phyloP scores from a whole-genome alignment of 495 filamentous ascomycete genomes.

The Mytilinidion resinicola region DNA sequence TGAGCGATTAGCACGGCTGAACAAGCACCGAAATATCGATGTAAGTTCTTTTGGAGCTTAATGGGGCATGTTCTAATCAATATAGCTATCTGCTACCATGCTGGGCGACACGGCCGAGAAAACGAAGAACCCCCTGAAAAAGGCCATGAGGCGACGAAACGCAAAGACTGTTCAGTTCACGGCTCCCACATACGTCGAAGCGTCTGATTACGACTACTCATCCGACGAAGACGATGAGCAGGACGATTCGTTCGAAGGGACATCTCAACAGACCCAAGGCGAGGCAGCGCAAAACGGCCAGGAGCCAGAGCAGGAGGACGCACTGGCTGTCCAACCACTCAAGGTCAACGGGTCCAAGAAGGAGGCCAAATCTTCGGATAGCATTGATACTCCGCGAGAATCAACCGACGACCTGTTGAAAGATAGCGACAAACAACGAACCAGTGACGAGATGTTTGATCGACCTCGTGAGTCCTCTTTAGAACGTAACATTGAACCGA shows the following conservation, averaged over 20 bases:
- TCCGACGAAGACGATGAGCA: slow-evolving; percentile 76
- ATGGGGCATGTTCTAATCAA: background rate
- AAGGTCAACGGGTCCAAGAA: slow-evolving; percentile 28
- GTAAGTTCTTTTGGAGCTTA: slow-evolving; percentile 45
- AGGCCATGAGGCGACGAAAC: slow-evolving; percentile 81
- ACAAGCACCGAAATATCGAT: slow-evolving; percentile 98
- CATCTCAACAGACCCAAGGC: slow-evolving; percentile 37
- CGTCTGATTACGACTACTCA: slow-evolving; percentile 84
- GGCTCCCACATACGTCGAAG: slow-evolving; percentile 80
- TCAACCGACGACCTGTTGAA: slow-evolving; percentile 16
- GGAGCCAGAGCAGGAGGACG: slow-evolving; percentile 27
- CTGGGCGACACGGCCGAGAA: slow-evolving; percentile 86
- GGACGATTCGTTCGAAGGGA: slow-evolving; percentile 43
- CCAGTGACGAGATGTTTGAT: slow-evolving; percentile 63
- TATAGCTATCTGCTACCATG: slow-evolving; percentile 85
- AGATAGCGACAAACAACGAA: slow-evolving; percentile 21
- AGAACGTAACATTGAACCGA: background rate
- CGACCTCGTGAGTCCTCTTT: slow-evolving; percentile 36
- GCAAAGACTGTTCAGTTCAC: slow-evolving; percentile 86
- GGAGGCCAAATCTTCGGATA: slow-evolving; percentile 6
- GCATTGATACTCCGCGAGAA: slow-evolving; percentile 3
- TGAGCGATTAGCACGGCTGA: slow-evolving; percentile 84
- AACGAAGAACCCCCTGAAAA: slow-evolving; percentile 80
- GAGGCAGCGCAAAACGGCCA: slow-evolving; percentile 19
- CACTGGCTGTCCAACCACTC: slow-evolving; percentile 26